Conservation (phyloP, 1,139 yeast genomes). For the Nakaseomyces delphensis region DNA sequence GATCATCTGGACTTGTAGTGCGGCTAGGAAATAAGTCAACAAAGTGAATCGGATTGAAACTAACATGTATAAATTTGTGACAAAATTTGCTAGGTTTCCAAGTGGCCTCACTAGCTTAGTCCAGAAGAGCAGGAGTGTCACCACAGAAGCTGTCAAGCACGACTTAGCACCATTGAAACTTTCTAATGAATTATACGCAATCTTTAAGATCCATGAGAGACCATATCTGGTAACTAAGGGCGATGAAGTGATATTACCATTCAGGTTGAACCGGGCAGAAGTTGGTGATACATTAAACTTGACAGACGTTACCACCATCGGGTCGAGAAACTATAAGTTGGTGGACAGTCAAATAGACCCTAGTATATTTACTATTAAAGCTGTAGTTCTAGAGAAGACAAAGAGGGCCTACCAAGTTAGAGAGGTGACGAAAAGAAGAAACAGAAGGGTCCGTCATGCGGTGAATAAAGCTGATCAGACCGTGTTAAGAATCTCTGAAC, state of each 20-base stretch:
- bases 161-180: conserved; percentile 54
- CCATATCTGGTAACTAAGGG: conserved; percentile 89
- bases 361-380: conserved; percentile 52
- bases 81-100: neutral
- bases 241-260: conserved; percentile 73
- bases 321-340: conserved; percentile 75
- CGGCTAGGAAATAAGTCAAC: neutral
- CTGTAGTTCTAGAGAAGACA: conserved; percentile 78
- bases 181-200: conserved; percentile 67
- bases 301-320: conserved; percentile 70
- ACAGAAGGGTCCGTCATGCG: conserved; percentile 74
- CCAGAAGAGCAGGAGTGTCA: conserved; percentile 1
- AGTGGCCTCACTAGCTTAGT: neutral
- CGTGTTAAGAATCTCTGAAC: conserved; percentile 67
- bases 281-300: conserved; percentile 74
- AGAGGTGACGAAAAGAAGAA: conserved; percentile 64
- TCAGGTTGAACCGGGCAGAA: conserved; percentile 59
- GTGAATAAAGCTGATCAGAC: conserved; percentile 76
- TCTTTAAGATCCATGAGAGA: conserved; percentile 71
- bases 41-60: too few species aligned
- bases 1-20: too few species aligned
- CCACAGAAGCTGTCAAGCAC: neutral
- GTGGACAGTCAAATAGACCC: conserved; percentile 48
- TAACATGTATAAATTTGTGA: neutral
- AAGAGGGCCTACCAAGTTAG: conserved; percentile 68